These are phyloP conservation scores for Suhomyces maxii DNA, from an alignment of 1,139 yeast genomes.

Conservation along the genomic window DNA sequence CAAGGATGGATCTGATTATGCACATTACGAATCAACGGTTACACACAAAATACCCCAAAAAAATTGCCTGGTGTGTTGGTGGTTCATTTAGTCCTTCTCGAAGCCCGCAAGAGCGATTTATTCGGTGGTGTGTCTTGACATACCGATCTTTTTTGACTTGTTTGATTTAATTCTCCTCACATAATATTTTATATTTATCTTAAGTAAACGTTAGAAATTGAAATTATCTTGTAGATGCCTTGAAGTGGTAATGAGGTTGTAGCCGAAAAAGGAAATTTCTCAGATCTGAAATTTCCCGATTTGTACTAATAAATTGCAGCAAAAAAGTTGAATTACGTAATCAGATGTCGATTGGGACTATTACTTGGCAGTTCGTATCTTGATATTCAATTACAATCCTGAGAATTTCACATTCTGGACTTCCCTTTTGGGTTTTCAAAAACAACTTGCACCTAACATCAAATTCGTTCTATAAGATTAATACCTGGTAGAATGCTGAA, in stretches of 20 bases:
- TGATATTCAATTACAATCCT: too few species aligned
- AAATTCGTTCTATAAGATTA: too few species aligned
- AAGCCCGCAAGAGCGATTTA: conserved; percentile 3
- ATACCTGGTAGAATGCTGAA: too few species aligned
- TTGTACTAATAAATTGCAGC: too few species aligned
- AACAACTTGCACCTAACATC: too few species aligned
- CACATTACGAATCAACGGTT: conserved; percentile 1
- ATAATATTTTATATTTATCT: conserved; percentile 1
- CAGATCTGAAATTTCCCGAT: too few species aligned
- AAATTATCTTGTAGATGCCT: background rate
- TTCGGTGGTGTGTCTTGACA: conserved; percentile 5
- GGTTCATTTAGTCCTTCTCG: conserved; percentile 3
- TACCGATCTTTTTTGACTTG: conserved; percentile 1
- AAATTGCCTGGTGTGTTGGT: conserved; percentile 1
- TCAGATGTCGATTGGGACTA: too few species aligned
- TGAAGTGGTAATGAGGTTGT: background rate
- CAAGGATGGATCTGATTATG: conserved; percentile 9
- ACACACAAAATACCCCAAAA: conserved; percentile 7
- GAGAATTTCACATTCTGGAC: too few species aligned
- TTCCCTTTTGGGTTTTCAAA: too few species aligned
- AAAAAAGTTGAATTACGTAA: too few species aligned
- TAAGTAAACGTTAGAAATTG: conserved; percentile 1
- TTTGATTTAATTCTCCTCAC: conserved; percentile 6
- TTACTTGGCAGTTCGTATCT: too few species aligned
- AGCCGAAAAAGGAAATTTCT: too few species aligned